Conservation (phyloP, 352 stramenopile genomes). For the Pythium brachiatum region DNA sequence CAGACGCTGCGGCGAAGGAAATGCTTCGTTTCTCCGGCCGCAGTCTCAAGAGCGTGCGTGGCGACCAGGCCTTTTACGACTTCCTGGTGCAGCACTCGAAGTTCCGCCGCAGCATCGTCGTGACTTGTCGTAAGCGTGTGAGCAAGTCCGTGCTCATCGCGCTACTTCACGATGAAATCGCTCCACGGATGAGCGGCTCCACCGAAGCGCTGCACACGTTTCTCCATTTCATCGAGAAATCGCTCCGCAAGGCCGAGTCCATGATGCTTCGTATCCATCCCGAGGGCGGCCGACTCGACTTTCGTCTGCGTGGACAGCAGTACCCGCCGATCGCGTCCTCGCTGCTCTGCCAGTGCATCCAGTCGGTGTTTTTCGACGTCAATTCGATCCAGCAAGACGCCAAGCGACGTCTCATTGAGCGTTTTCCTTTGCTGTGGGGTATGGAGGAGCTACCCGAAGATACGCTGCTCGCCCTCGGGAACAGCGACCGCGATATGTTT, state of each 20-base stretch:
- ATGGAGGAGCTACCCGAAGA: constrained; percentile 53
- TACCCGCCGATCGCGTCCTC: constrained; percentile 73
- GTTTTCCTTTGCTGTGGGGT: constrained; percentile 72
- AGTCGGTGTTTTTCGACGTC: constrained; percentile 74
- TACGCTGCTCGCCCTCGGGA: constrained; percentile 40
- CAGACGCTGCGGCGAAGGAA: constrained; percentile 49
- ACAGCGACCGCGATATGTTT: constrained; percentile 11
- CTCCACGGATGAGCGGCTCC: constrained; percentile 58
- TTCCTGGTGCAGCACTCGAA: constrained; percentile 49
- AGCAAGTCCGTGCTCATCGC: constrained; percentile 70
- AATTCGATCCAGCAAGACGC: constrained; percentile 82
- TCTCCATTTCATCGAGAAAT: constrained; percentile 77
- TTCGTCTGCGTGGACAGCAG: constrained; percentile 56
- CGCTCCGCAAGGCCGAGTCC: constrained; percentile 75
- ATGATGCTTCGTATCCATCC: constrained; percentile 73
- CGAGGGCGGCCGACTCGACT: constrained; percentile 59
- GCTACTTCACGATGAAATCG: constrained; percentile 63
- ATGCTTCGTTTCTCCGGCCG: constrained; percentile 55
- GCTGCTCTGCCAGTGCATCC: constrained; percentile 63
- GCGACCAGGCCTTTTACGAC: constrained; percentile 78
- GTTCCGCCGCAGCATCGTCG: constrained; percentile 73
- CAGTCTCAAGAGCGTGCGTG: constrained; percentile 58
- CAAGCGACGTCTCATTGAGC: constrained; percentile 69
- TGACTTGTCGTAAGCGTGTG: constrained; percentile 75
- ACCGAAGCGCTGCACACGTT: constrained; percentile 57